Conservation (phyloP, 352 stramenopile genomes). For the Pilasporangium apinafurcum region DNA sequence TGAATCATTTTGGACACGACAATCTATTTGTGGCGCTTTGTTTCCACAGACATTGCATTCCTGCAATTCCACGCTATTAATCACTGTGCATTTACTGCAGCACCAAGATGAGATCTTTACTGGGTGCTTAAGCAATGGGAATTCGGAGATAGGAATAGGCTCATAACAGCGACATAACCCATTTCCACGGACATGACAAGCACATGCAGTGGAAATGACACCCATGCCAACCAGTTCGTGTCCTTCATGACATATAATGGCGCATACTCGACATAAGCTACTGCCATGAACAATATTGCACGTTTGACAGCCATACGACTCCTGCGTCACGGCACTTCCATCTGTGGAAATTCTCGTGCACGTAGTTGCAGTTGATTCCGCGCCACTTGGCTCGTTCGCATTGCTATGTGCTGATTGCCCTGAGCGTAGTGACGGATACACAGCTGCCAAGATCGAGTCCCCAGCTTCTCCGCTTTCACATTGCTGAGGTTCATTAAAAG, state of each 20-base stretch:
- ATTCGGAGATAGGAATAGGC: slow-evolving; percentile 27
- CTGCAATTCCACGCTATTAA: slow-evolving; percentile 49
- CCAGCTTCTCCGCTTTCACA: neutral
- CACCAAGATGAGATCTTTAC: slow-evolving; percentile 57
- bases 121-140: slow-evolving; percentile 21
- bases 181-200: slow-evolving; percentile 47
- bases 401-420: slow-evolving; percentile 6
- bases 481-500: slow-evolving; percentile 4
- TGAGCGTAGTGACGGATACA: slow-evolving; percentile 26
- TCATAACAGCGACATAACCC: slow-evolving; percentile 47
- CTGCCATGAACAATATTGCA: slow-evolving; percentile 68
- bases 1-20: neutral
- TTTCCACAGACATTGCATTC: slow-evolving; percentile 68
- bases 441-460: slow-evolving; percentile 24
- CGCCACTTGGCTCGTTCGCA: slow-evolving; percentile 6
- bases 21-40: slow-evolving; percentile 12
- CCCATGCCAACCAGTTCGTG: slow-evolving; percentile 80
- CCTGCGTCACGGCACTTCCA: slow-evolving; percentile 74
- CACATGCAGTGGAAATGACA: slow-evolving; percentile 57
- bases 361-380: slow-evolving; percentile 13
- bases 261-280: slow-evolving; percentile 60
- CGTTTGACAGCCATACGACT: slow-evolving; percentile 76
- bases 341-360: slow-evolving; percentile 73
- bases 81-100: slow-evolving; percentile 78
- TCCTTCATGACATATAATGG: slow-evolving; percentile 69